Conservation (phyloP, 2,329 filamentous ascomycete species). For the Cytospora piceicola region DNA sequence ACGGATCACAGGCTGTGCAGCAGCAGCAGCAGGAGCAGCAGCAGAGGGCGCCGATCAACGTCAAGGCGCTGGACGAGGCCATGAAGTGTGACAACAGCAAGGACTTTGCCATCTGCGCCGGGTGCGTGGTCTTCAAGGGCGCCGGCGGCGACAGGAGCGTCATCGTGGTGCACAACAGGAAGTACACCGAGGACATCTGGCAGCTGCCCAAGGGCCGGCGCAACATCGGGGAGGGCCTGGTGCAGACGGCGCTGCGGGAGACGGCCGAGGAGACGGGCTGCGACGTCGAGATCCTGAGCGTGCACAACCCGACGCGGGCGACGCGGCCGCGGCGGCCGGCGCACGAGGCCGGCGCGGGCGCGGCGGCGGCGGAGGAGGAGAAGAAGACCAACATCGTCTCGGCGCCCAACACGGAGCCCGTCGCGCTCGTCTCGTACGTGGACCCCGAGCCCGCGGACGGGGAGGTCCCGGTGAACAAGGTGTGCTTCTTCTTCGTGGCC, state of each 20-base stretch:
- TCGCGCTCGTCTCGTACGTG: slow-evolving; percentile 43
- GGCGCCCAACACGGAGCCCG: slow-evolving; percentile 41
- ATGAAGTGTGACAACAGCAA: slow-evolving; percentile 48
- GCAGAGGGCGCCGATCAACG: slow-evolving; percentile 30
- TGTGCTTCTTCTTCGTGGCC: slow-evolving; percentile 47
- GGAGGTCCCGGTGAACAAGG: slow-evolving; percentile 41
- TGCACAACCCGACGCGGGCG: slow-evolving; percentile 49
- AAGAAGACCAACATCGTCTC: slow-evolving; percentile 9
- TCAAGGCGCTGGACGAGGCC: slow-evolving; percentile 38
- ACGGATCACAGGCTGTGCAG: not conserved
- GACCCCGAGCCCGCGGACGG: slow-evolving; percentile 40
- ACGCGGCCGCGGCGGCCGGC: slow-evolving; percentile 36
- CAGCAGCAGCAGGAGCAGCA: not conserved
- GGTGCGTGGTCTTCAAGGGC: slow-evolving; percentile 49
- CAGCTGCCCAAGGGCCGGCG: slow-evolving; percentile 55
- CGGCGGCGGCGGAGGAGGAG: not conserved
- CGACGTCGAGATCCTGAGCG: slow-evolving; percentile 42
- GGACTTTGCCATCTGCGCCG: slow-evolving; percentile 50
- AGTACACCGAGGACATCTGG: slow-evolving; percentile 43
- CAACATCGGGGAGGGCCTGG: slow-evolving; percentile 50
- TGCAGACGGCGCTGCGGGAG: slow-evolving; percentile 49
- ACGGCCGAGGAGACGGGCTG: slow-evolving; percentile 54
- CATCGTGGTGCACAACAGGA: slow-evolving; percentile 48
- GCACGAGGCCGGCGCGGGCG: slow-evolving; percentile 15
- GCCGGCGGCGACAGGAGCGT: slow-evolving; percentile 42